Percentiles rank a stretch among this genome's conserved stretches.
phyloP scores from a whole-genome alignment of 31 red algal genomes.

The Odonthalia washingtoniensis region DNA sequence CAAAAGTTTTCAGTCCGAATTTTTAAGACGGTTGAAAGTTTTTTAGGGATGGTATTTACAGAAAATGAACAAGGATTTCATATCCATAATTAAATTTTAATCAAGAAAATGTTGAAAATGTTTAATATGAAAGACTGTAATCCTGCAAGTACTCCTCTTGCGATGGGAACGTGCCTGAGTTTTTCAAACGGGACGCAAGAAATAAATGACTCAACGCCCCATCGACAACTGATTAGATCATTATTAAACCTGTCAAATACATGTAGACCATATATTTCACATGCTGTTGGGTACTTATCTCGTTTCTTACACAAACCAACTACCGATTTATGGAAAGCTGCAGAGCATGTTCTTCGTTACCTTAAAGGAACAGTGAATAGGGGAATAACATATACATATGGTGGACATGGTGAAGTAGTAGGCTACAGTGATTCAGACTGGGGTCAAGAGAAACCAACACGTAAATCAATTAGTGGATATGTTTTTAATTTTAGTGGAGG shows the following conservation, averaged over 20 bases:
- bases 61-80: too few species aligned
- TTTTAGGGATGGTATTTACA: too few species aligned
- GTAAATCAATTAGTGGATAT: conserved; percentile 34
- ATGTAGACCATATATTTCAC: conserved; percentile 23
- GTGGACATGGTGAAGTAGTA: background rate
- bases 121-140: too few species aligned
- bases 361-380: conserved; percentile 13
- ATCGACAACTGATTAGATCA: background rate
- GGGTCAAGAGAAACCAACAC: background rate
- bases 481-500: background rate
- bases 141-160: too few species aligned
- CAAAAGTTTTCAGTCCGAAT: too few species aligned
- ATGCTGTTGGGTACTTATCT: conserved; percentile 1
- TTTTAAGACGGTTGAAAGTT: too few species aligned
- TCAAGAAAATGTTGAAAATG: too few species aligned
- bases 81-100: too few species aligned
- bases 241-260: conserved; percentile 43
- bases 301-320: conserved; percentile 2
- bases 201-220: too few species aligned
- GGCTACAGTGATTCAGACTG: conserved; percentile 35
- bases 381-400: background rate
- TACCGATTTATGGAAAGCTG: conserved; percentile 28
- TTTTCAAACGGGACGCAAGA: too few species aligned
- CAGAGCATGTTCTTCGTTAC: conserved; percentile 25
- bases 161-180: too few species aligned